Evolutionary conservation across 176 grass and related monocot species (phyloP).

Genomic region (Urochloa ruziziensis): DNA sequence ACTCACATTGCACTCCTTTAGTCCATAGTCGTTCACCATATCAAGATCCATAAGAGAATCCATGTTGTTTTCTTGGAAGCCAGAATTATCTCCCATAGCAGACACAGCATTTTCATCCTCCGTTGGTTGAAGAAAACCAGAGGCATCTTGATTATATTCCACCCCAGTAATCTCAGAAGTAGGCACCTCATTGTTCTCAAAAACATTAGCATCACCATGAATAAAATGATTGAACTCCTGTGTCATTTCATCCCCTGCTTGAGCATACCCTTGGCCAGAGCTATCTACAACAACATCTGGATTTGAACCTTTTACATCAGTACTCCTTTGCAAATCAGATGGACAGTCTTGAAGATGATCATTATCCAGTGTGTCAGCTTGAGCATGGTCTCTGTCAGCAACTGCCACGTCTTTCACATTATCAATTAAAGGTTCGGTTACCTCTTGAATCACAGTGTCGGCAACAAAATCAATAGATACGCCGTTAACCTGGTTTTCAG

Average conservation of each 20-base stretch:
- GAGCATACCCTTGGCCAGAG: slow-evolving; percentile 19
- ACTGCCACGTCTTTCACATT: slow-evolving; percentile 16
- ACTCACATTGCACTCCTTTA: slow-evolving; percentile 88
- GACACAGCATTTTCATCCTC: slow-evolving; percentile 59
- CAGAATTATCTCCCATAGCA: slow-evolving; percentile 80
- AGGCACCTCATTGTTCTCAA: slow-evolving; percentile 48
- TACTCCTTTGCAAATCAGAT: slow-evolving; percentile 43
- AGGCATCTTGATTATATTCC: slow-evolving; percentile 34
- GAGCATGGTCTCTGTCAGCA: slow-evolving; percentile 34
- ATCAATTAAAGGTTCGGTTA: slow-evolving; percentile 17
- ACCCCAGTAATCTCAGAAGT: slow-evolving; percentile 38
- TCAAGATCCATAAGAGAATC: slow-evolving; percentile 58
- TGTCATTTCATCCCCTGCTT: slow-evolving; percentile 24
- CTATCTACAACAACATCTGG: slow-evolving; percentile 33
- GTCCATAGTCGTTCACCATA: slow-evolving; percentile 45
- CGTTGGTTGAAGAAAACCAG: slow-evolving; percentile 41
- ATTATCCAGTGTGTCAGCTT: slow-evolving; percentile 31
- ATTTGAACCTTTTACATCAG: slow-evolving; percentile 14
- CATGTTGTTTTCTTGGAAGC: slow-evolving; percentile 65
- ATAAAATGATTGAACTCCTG: slow-evolving; percentile 32
- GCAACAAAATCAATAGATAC: slow-evolving; percentile 25
- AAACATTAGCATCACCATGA: slow-evolving; percentile 14
- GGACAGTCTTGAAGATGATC: slow-evolving; percentile 34
- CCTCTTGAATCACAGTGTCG: slow-evolving; percentile 22
- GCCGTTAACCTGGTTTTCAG: slow-evolving; percentile 29